Conservation (phyloP, 345 rosid genomes). For the Murraya paniculata region DNA sequence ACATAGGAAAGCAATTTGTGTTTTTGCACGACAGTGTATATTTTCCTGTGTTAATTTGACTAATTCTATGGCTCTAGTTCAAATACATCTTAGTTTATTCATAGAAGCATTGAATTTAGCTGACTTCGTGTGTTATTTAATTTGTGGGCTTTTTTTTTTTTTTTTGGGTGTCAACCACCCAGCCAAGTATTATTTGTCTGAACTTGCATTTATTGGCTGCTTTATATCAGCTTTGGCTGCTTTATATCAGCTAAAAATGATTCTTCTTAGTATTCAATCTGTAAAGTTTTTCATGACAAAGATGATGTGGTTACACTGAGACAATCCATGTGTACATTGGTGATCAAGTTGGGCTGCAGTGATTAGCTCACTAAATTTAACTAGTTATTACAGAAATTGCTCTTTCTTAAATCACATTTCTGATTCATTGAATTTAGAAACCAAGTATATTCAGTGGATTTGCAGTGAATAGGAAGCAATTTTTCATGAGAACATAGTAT, state of each 20-base stretch:
- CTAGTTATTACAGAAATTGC: not conserved
- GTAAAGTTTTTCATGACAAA: not conserved
- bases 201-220: constrained; percentile 6
- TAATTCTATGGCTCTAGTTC: not conserved
- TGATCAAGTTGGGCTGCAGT: not conserved
- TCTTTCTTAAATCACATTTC: too few relatives aligned
- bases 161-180: constrained; percentile 17
- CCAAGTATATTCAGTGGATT: too few relatives aligned
- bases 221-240: not conserved
- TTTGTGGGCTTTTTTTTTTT: not conserved
- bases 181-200: not conserved
- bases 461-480: too few relatives aligned
- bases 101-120: constrained; percentile 31
- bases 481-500: not conserved
- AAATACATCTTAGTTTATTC: not conserved
- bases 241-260: not conserved
- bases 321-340: not conserved
- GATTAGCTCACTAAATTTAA: not conserved
- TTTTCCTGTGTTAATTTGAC: not conserved
- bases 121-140: constrained; percentile 2
- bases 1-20: constrained; percentile 7
- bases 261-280: not conserved
- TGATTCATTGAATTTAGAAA: too few relatives aligned
- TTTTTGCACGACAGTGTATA: not conserved
- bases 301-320: not conserved